These are phyloP conservation scores for Hortiboletus flavorubellus DNA, from an alignment of 768 basidiomycete genomes.

Conservation along the genomic window DNA sequence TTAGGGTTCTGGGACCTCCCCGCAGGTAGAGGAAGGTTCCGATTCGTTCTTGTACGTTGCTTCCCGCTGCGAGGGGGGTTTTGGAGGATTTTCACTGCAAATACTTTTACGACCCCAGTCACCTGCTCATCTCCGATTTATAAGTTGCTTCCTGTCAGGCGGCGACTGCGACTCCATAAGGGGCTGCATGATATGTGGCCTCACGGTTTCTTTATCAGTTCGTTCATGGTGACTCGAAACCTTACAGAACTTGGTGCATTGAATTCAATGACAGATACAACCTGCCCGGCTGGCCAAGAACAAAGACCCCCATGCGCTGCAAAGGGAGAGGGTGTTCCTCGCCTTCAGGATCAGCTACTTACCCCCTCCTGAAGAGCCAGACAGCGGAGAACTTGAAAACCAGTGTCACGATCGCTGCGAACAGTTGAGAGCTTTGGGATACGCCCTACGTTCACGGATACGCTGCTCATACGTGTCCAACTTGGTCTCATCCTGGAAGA, in stretches of 20 bases:
- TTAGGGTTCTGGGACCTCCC: neutral
- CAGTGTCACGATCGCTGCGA: neutral
- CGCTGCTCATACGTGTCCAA: neutral
- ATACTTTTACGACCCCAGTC: no score
- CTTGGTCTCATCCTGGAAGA: slow-evolving; percentile 5
- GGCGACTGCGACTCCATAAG: no score
- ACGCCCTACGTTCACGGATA: neutral
- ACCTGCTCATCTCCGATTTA: no score
- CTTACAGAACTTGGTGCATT: no score
- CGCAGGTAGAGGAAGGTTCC: no score
- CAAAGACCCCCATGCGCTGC: neutral
- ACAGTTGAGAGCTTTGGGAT: slow-evolving; percentile 1
- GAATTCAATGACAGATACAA: neutral
- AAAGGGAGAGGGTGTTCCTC: neutral
- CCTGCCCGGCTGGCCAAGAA: neutral
- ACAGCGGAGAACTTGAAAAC: neutral
- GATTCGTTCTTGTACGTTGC: no score
- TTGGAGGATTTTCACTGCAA: no score
- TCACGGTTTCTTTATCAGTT: neutral
- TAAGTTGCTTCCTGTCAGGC: no score
- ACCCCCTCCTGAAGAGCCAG: neutral
- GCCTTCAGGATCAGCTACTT: neutral
- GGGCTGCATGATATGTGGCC: no score
- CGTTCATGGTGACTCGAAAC: neutral
- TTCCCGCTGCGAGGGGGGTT: no score